A percentile compares a stretch with the other conserved stretches of the same genome.
Evolutionary conservation across 768 basidiomycete species (phyloP).

Genomic region (Leucosporidium creatinivorum): DNA sequence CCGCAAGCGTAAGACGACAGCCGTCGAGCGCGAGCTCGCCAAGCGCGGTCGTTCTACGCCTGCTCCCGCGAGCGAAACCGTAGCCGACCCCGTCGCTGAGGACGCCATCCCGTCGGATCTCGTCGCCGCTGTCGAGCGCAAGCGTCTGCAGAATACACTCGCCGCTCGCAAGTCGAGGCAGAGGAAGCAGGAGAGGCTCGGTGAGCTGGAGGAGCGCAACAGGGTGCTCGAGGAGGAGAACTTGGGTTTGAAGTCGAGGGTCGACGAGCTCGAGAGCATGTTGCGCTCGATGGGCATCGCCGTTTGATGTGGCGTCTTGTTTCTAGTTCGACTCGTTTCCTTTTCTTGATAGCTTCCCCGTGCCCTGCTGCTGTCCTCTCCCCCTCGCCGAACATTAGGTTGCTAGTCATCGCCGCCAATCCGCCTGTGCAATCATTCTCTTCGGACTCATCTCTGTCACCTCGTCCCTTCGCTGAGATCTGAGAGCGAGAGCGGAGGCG

Average conservation of each 20-base stretch:
- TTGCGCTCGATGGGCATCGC: neutral
- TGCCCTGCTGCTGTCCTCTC: no score
- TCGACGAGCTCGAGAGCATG: neutral
- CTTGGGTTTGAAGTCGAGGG: neutral
- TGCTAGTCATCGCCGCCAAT: no score
- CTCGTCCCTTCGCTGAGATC: no score
- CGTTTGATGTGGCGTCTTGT: no score
- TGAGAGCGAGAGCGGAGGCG: no score
- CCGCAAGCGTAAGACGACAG: conserved; percentile 51
- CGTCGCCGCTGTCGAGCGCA: conserved; percentile 58
- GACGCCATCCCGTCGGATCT: conserved; percentile 20
- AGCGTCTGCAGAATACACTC: conserved; percentile 73
- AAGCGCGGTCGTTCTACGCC: conserved; percentile 13
- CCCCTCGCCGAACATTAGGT: no score
- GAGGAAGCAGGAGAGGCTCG: conserved; percentile 51
- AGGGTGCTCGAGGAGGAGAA: conserved; percentile 21
- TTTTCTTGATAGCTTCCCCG: no score
- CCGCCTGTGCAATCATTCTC: no score
- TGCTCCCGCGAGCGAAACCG: neutral
- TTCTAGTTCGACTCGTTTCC: no score
- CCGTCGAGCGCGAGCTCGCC: conserved; percentile 27
- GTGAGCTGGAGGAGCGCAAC: conserved; percentile 59
- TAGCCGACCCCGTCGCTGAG: neutral
- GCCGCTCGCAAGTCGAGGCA: conserved; percentile 70
- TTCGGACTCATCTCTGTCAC: no score